Conservation (phyloP, 179 eudicot species). For the Nepenthes alata region DNA sequence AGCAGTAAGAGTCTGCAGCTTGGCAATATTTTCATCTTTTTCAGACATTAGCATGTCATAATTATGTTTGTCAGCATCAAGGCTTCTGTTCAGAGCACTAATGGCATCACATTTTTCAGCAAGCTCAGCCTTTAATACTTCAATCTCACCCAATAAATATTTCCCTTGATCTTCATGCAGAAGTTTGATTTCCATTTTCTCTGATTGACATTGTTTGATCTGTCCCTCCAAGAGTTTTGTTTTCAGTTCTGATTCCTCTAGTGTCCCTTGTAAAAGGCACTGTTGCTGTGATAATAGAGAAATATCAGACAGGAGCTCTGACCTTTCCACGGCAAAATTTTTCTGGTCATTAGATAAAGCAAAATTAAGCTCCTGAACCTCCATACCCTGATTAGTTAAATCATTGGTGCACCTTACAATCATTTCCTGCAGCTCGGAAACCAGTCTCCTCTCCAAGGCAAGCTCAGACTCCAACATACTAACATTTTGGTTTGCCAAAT, state of each 20-base stretch:
- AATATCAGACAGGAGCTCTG: slow-evolving; percentile 10
- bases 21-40: slow-evolving; percentile 22
- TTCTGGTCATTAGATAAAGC: slow-evolving; percentile 19
- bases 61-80: slow-evolving; percentile 19
- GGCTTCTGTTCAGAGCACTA: slow-evolving; percentile 14
- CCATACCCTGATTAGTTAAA: slow-evolving; percentile 10
- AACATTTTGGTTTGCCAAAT: slow-evolving; percentile 25
- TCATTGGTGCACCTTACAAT: slow-evolving; percentile 16
- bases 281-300: slow-evolving; percentile 11
- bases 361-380: slow-evolving; percentile 20
- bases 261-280: slow-evolving; percentile 4
- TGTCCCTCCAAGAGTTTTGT: slow-evolving; percentile 31
- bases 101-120: slow-evolving; percentile 6
- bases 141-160: slow-evolving; percentile 10
- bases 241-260: slow-evolving; percentile 13
- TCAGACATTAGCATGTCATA: slow-evolving; percentile 21
- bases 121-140: slow-evolving; percentile 11
- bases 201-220: slow-evolving; percentile 30
- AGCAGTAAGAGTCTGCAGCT: slow-evolving; percentile 16
- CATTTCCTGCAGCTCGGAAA: slow-evolving; percentile 32
- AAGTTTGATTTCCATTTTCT: slow-evolving; percentile 23
- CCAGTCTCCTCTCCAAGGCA: slow-evolving; percentile 35
- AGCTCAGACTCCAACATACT: slow-evolving; percentile 27
- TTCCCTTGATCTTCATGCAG: slow-evolving; percentile 13
- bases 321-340: slow-evolving; percentile 46